Conservation (phyloP, 2,329 filamentous ascomycete species). For the Fusarium siculi region DNA sequence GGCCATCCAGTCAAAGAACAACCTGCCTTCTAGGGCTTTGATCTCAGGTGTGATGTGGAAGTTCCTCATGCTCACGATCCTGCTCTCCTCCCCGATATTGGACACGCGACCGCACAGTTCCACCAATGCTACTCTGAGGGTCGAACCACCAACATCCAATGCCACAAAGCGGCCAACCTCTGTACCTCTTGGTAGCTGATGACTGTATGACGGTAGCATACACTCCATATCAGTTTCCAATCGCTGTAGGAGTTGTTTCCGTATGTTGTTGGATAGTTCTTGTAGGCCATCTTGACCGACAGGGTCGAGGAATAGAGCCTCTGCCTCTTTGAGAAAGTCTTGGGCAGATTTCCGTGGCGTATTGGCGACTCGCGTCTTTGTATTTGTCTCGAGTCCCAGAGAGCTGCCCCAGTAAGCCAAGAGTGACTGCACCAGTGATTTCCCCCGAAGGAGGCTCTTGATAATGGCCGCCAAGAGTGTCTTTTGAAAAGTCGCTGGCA, state of each 20-base stretch:
- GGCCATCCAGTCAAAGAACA: slow-evolving; percentile 77
- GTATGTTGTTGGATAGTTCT: slow-evolving; percentile 61
- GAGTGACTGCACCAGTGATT: slow-evolving; percentile 67
- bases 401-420: slow-evolving; percentile 65
- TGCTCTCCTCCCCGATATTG: slow-evolving; percentile 53
- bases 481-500: slow-evolving; percentile 64
- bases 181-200: slow-evolving; percentile 68
- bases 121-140: slow-evolving; percentile 71
- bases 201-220: slow-evolving; percentile 75
- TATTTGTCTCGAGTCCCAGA: slow-evolving; percentile 46
- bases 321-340: slow-evolving; percentile 68
- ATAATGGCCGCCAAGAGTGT: slow-evolving; percentile 64
- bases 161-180: slow-evolving; percentile 70
- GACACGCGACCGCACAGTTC: slow-evolving; percentile 62
- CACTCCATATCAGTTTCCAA: slow-evolving; percentile 64
- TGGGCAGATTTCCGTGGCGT: slow-evolving; percentile 48
- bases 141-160: slow-evolving; percentile 76
- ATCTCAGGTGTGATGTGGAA: slow-evolving; percentile 67
- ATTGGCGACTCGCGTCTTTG: slow-evolving; percentile 35
- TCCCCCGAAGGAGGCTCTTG: slow-evolving; percentile 68
- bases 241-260: slow-evolving; percentile 64
- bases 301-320: slow-evolving; percentile 61
- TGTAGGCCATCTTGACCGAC: slow-evolving; percentile 58
- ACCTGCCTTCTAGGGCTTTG: slow-evolving; percentile 66
- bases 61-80: slow-evolving; percentile 64